Evolutionary conservation across 805 yeast genomes (phyloP).

Genomic region (Danielia reshetovae): DNA sequence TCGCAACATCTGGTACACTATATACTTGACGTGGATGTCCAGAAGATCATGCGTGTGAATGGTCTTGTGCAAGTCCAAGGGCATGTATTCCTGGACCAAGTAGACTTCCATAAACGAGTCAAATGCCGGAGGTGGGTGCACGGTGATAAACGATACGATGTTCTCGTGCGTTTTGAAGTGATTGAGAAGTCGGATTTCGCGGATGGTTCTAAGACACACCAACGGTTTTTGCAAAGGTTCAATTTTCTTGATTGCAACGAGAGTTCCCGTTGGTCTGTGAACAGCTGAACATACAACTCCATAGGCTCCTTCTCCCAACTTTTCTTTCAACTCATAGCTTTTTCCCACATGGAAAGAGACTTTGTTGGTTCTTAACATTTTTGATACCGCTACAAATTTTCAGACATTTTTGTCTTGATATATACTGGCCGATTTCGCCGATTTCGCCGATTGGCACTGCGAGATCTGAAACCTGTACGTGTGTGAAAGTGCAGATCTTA

Average conservation of each 20-base stretch:
- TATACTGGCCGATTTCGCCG: too few species aligned
- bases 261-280: conserved; percentile 55
- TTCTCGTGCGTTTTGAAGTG: conserved; percentile 69
- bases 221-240: conserved; percentile 65
- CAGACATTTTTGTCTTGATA: too few species aligned
- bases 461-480: too few species aligned
- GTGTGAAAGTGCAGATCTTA: too few species aligned
- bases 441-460: too few species aligned
- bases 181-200: conserved; percentile 64
- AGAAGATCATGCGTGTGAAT: conserved; percentile 53
- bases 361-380: too few species aligned
- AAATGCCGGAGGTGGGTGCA: conserved; percentile 57
- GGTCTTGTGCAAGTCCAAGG: conserved; percentile 64
- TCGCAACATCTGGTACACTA: conserved; percentile 64
- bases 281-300: conserved; percentile 72
- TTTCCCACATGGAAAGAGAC: conserved; percentile 59
- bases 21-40: conserved; percentile 68
- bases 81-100: conserved; percentile 74
- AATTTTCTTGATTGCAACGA: conserved; percentile 76
- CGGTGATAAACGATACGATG: conserved; percentile 61
- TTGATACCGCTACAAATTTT: too few species aligned
- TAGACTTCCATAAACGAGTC: conserved; percentile 69
- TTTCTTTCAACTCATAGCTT: conserved; percentile 54
- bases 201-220: conserved; percentile 63
- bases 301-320: conserved; percentile 79